Evolutionary conservation across 768 basidiomycete species (phyloP).

Genomic region (Termitomyces sp.): DNA sequence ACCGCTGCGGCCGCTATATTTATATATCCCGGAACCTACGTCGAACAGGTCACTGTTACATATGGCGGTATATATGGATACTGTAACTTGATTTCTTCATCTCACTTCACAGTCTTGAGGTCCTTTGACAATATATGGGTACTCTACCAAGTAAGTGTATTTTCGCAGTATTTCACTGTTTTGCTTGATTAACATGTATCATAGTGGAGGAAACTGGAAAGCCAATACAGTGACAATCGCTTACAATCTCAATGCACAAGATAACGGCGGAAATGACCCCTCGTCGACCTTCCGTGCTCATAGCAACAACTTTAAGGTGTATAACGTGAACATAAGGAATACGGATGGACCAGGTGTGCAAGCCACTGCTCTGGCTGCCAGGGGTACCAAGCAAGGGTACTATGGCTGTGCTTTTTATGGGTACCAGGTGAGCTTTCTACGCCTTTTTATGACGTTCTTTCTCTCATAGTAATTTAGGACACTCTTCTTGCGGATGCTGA

Average conservation of each 20-base stretch:
- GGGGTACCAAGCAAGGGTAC: conserved; percentile 16
- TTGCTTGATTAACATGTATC: background rate
- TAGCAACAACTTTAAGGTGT: conserved; percentile 15
- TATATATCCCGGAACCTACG: conserved; percentile 21
- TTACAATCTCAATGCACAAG: conserved; percentile 21
- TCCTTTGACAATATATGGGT: conserved; percentile 18
- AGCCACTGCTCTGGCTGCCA: conserved; percentile 19
- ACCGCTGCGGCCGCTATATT: conserved; percentile 15
- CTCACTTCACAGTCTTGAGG: background rate
- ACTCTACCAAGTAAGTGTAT: conserved; percentile 16
- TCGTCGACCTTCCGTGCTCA: conserved; percentile 21
- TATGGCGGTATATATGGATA: conserved; percentile 3
- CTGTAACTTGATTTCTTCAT: background rate
- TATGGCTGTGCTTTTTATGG: conserved; percentile 19
- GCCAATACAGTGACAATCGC: conserved; percentile 20
- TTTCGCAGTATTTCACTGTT: background rate
- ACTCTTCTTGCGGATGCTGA: conserved; percentile 20
- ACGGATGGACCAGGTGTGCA: conserved; percentile 20
- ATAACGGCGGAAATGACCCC: conserved; percentile 21
- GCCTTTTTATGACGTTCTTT: background rate
- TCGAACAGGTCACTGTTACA: conserved; percentile 21
- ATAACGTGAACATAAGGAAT: conserved; percentile 21
- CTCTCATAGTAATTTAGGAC: conserved; percentile 4
- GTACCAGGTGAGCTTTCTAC: conserved; percentile 13
- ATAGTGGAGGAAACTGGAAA: conserved; percentile 17